Evolutionary conservation across 116 monocot genomes (phyloP), one percentile per base, ranked within the genome.

Genomic region (Posidonia oceanica): DNA sequence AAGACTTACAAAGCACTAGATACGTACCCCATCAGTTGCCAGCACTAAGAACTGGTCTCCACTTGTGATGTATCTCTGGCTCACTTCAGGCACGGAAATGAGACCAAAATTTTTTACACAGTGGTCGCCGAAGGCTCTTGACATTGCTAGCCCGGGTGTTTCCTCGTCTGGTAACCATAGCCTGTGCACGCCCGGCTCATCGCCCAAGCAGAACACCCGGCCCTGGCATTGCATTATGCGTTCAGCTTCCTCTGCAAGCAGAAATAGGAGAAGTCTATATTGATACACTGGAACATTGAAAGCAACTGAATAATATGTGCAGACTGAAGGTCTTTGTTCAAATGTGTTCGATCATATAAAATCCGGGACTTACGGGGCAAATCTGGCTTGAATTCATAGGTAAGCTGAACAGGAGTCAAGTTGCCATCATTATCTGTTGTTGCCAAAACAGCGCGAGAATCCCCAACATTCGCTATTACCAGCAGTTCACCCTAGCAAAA

Each of bases 121-220:
- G 64, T 82, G 87, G 72, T 98, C 98, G 36, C 98, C 98, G 68
- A 98, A 98, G 37, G 98, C 92, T 63, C 98, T 82, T 16, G 98
- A 93, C 98, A 90, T 98, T 4, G 98, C 92, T 36, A 98, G 71
- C 6, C 98, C 98, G 0, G 98, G 93, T 0, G 79, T 52, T 52
- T 89, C 78, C 59, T 54, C 66, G 61, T 85, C 66, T 14, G 98
- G 98, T 17, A 80, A 59, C 98, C 98, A 98, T 44, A 98, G 40
- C 59, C 98, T 83, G 56, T 85, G 81, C 10, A 98, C 80, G 3
- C 90, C 93, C 0, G 92, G 98, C 54, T 98, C 98, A 53, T 98
- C 93, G 3, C 72, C 42, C 71, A 90, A 38, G 66, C 93, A 98
- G 68, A 87, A 88, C 44, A 98, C 87, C 7, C 74, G 85, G 4